Conservation (phyloP, 2,329 filamentous ascomycete species). For the Pyrenophora graminea region DNA sequence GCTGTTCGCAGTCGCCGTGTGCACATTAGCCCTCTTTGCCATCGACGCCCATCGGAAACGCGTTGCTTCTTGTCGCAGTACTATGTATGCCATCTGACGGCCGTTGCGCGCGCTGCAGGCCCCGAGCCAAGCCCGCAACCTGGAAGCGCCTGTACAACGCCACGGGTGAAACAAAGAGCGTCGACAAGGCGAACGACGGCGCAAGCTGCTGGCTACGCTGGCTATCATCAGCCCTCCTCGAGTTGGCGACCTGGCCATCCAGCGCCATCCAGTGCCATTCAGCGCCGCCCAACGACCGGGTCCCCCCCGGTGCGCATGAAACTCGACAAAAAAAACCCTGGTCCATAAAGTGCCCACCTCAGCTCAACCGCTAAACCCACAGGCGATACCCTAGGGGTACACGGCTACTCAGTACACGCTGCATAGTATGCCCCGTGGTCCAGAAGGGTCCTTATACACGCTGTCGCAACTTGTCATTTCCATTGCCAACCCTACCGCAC, state of each 20-base stretch:
- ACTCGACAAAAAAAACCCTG: slow-evolving; percentile 22
- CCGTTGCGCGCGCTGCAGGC: slow-evolving; percentile 3
- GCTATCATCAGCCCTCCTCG: not conserved
- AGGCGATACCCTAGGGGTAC: slow-evolving; percentile 1
- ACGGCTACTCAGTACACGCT: not conserved
- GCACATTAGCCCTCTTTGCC: slow-evolving; percentile 10
- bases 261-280: slow-evolving; percentile 6
- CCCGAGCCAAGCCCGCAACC: not conserved
- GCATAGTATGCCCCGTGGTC: slow-evolving; percentile 4
- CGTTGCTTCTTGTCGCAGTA: slow-evolving; percentile 10
- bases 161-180: slow-evolving; percentile 17
- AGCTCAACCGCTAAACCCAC: slow-evolving; percentile 16
- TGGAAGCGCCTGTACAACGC: slow-evolving; percentile 17
- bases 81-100: not conserved
- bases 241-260: slow-evolving; percentile 5
- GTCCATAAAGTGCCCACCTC: slow-evolving; percentile 10
- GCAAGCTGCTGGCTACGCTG: slow-evolving; percentile 12
- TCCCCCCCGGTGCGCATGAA: slow-evolving; percentile 21
- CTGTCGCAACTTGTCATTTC: slow-evolving; percentile 7
- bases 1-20: slow-evolving; percentile 24
- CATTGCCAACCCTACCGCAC: slow-evolving; percentile 10
- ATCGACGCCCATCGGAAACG: slow-evolving; percentile 19
- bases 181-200: slow-evolving; percentile 8
- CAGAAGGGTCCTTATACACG: slow-evolving; percentile 4
- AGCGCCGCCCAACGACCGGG: slow-evolving; percentile 11